Evolutionary conservation across 2,329 filamentous ascomycete species (phyloP).

Genomic region (Clonostachys chloroleuca): DNA sequence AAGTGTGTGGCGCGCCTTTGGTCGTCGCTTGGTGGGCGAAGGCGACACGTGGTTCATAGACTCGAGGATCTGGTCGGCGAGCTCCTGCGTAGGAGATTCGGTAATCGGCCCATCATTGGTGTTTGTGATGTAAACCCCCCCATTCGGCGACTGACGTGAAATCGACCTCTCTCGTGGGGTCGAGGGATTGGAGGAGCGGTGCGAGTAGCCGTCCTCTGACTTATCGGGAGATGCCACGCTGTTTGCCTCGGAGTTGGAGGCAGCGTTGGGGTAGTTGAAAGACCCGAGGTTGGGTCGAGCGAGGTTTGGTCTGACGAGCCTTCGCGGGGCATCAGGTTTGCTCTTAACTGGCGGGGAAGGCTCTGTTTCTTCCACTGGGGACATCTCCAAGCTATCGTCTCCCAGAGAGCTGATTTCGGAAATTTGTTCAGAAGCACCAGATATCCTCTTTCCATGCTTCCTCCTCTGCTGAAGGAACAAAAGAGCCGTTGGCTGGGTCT

Average conservation of each 20-base stretch:
- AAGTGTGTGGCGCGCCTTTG: slow-evolving; percentile 46
- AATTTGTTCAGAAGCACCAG: slow-evolving; percentile 8
- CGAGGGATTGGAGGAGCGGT: not conserved
- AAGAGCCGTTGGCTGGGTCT: slow-evolving; percentile 6
- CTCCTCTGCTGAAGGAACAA: slow-evolving; percentile 10
- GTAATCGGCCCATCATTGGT: not conserved
- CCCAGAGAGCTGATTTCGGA: slow-evolving; percentile 52
- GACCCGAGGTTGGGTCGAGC: slow-evolving; percentile 1
- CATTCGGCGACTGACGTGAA: not conserved
- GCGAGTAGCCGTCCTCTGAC: no score
- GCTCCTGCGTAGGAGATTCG: slow-evolving; percentile 39
- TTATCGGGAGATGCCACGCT: no score
- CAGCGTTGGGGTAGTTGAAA: not conserved
- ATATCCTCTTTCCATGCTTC: not conserved
- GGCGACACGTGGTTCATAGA: slow-evolving; percentile 51
- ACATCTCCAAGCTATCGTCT: slow-evolving; percentile 15
- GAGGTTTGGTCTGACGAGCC: slow-evolving; percentile 15
- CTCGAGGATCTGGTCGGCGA: slow-evolving; percentile 52
- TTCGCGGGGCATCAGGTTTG: no score
- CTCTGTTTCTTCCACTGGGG: no score
- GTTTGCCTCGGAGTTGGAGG: no score
- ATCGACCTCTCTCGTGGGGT: no score
- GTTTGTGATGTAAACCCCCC: not conserved
- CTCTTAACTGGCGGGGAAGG: no score
- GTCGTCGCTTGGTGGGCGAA: slow-evolving; percentile 44